Evolutionary conservation across 805 yeast species (phyloP).

Genomic region (Maudiozyma turicensis): DNA sequence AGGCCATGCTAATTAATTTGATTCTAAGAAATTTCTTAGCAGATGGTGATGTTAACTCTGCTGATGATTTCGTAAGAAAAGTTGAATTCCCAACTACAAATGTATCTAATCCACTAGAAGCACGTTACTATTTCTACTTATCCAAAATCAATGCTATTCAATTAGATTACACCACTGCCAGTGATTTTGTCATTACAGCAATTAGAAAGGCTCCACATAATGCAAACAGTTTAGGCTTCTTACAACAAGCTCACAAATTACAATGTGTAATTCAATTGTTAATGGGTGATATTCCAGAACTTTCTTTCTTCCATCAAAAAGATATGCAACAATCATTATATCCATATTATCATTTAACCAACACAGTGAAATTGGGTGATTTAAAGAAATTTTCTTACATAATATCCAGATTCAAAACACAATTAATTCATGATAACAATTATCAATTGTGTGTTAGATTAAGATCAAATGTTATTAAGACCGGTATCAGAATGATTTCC

Average conservation of each 20-base stretch:
- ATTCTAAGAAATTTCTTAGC: conserved; percentile 71
- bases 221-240: conserved; percentile 69
- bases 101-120: conserved; percentile 79
- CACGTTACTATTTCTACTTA: conserved; percentile 83
- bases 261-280: conserved; percentile 81
- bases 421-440: conserved; percentile 65
- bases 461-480: conserved; percentile 94
- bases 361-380: conserved; percentile 90
- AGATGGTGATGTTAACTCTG: conserved; percentile 75
- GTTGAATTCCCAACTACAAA: conserved; percentile 70
- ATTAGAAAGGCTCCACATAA: conserved; percentile 95
- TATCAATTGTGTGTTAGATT: conserved; percentile 78
- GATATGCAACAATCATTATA: conserved; percentile 48
- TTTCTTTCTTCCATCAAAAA: conserved; percentile 65
- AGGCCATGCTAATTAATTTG: conserved; percentile 78
- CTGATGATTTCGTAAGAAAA: conserved; percentile 81
- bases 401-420: conserved; percentile 49
- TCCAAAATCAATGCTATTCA: conserved; percentile 89
- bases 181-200: conserved; percentile 87
- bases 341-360: conserved; percentile 80
- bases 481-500: conserved; percentile 91
- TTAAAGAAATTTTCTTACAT: conserved; percentile 69
- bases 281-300: conserved; percentile 94
- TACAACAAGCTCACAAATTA: conserved; percentile 83
- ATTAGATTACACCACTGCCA: conserved; percentile 83